A percentile compares a stretch with the other conserved stretches of the same genome.
These are phyloP conservation scores for Rhododendron mucronatum DNA, from an alignment of 148 eudicot genomes.

Conservation along the genomic window DNA sequence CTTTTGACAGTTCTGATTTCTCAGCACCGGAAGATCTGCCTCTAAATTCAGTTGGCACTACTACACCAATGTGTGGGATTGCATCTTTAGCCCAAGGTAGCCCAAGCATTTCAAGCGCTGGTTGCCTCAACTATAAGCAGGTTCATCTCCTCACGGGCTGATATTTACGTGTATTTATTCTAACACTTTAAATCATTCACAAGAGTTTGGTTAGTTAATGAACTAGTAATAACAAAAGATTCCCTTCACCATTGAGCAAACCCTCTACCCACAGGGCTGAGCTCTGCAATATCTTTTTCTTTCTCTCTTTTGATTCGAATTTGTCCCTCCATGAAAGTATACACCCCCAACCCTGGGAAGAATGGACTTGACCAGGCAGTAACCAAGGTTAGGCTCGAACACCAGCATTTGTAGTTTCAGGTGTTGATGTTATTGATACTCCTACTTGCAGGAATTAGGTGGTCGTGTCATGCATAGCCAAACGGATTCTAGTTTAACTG, in stretches of 20 bases:
- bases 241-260: not conserved
- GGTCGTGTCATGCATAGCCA: slow-evolving; percentile 10
- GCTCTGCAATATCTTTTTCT: not conserved
- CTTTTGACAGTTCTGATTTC: slow-evolving; percentile 93
- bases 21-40: slow-evolving; percentile 87
- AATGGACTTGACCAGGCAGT: not conserved
- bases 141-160: slow-evolving; percentile 14
- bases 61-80: slow-evolving; percentile 16
- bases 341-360: not conserved
- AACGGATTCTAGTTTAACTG: slow-evolving; percentile 26
- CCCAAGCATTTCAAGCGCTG: slow-evolving; percentile 17
- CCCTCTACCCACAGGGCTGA: not conserved
- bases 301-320: not conserved
- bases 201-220: not conserved
- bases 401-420: not conserved
- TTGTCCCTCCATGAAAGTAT: not conserved
- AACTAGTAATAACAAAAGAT: not conserved
- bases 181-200: not conserved
- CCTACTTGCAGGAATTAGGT: slow-evolving; percentile 29
- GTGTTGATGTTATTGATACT: not conserved
- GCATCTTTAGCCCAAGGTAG: slow-evolving; percentile 23
- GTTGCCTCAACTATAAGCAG: slow-evolving; percentile 26
- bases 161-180: not conserved
- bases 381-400: not conserved
- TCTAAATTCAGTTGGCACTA: slow-evolving; percentile 23